Evolutionary conservation across 1,284 basidiomycete genomes (phyloP).

Genomic region (Abortiporus biennis): DNA sequence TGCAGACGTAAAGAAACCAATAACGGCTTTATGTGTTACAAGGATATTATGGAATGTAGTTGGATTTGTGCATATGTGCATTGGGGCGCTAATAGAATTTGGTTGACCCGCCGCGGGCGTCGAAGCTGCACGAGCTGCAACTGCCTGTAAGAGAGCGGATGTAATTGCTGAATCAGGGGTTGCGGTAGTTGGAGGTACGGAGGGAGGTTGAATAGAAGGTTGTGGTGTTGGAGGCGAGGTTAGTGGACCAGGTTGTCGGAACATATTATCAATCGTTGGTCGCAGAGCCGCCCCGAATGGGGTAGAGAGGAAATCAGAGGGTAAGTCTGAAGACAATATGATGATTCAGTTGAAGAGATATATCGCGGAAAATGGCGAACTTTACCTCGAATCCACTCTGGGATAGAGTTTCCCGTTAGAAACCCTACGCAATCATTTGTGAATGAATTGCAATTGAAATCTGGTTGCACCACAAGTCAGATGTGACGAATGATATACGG

Average conservation of each 20-base stretch:
- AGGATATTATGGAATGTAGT: conserved; percentile 49
- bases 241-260: conserved; percentile 44
- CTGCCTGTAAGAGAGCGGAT: conserved; percentile 55
- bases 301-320: conserved; percentile 85
- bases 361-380: conserved; percentile 1
- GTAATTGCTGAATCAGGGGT: conserved; percentile 47
- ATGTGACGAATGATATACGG: conserved; percentile 5
- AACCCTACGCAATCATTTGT: conserved; percentile 85
- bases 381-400: conserved; percentile 70
- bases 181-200: conserved; percentile 23
- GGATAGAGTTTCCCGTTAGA: conserved; percentile 75
- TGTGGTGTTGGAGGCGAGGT: conserved; percentile 34
- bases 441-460: conserved; percentile 90
- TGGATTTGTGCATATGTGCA: conserved; percentile 54
- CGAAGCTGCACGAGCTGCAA: conserved; percentile 45
- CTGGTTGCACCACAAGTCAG: conserved; percentile 28
- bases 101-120: conserved; percentile 19
- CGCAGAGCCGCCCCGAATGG: conserved; percentile 84
- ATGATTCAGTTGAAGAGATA: background rate
- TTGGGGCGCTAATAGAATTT: conserved; percentile 51
- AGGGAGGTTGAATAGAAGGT: conserved; percentile 22
- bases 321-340: conserved; percentile 63
- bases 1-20: conserved; percentile 62
- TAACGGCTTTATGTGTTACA: conserved; percentile 41
- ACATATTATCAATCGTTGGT: conserved; percentile 89